Percentiles rank a stretch among this genome's conserved stretches.
Conservation (phyloP, 1,139 yeast species). For the Lodderomyces margitis region DNA sequence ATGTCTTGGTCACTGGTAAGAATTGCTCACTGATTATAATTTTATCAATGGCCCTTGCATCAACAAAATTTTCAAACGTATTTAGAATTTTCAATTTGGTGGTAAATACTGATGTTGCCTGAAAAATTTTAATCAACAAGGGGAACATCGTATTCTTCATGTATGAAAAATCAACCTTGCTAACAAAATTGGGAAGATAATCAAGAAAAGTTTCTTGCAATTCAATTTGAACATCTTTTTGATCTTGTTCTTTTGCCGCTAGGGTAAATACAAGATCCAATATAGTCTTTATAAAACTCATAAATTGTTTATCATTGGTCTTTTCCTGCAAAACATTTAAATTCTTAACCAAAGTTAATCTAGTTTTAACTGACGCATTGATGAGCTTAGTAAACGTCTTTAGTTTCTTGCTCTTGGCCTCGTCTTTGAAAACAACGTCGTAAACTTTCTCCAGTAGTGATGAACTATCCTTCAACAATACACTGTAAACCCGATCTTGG, state of each 20-base stretch:
- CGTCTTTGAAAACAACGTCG: conserved; percentile 28
- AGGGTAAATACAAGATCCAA: conserved; percentile 30
- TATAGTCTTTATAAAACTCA: conserved; percentile 31
- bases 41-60: conserved; percentile 62
- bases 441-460: conserved; percentile 72
- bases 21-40: conserved; percentile 72
- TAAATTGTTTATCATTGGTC: conserved; percentile 47
- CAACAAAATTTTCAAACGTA: conserved; percentile 60
- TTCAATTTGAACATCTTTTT: conserved; percentile 32
- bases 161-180: conserved; percentile 64
- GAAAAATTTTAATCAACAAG: conserved; percentile 65
- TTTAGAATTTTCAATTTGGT: conserved; percentile 72
- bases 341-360: conserved; percentile 52
- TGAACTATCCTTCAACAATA: conserved; percentile 27
- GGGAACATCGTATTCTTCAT: conserved; percentile 76
- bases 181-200: conserved; percentile 44
- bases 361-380: conserved; percentile 32
- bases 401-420: conserved; percentile 32
- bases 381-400: conserved; percentile 40
- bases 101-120: conserved; percentile 77
- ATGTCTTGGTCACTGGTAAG: conserved; percentile 67
- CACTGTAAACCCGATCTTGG: conserved; percentile 59
- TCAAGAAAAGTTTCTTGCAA: conserved; percentile 58
- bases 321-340: conserved; percentile 52
- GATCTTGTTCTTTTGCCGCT: conserved; percentile 25